Base-by-base conservation (phyloP, 1,139 yeast species). In the Blastobotrys illinoisensis region DNA sequence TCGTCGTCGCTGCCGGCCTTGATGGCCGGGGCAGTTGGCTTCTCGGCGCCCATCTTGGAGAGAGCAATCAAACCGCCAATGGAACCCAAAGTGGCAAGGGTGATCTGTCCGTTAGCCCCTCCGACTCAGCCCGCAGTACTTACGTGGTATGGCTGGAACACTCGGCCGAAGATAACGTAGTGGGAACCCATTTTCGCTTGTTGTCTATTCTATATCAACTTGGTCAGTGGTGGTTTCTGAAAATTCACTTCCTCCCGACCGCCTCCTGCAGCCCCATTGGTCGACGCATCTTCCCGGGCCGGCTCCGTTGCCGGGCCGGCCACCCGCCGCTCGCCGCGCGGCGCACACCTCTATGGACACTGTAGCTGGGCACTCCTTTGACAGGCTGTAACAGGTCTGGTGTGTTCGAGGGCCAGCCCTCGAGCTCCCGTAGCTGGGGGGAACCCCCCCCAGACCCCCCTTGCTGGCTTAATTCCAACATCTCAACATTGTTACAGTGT, bases 1-100 rank as follows among this genome's bases (percentile, higher is more conserved):
- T 91, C 98, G 66, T 89, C 97, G 64, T 90, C 82, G 56, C 90
- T 81, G 56, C 83, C 73, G 60, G 97, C 96, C 63, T 82, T 80
- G 72, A 89, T 80, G 55, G 85, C 77, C 59, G 93, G 89, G 60
- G 85, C 81, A 60, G 81, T 79, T 60, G 81, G 72, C 67, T 72
- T 73, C 61, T 62, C 63, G 18, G 56, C 56, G 43, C 65, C 61
- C 55, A 56, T 56, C 55, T 70, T 68, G 54, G 66, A 56, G 52
- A 64, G 56, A 50, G 70, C 64, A 47, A 66, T 57, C 44, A 64
- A 54, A 50, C 62, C 61, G 52, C 68, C 70, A 21, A 56, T 11
- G 40, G 66, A 67, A 50, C 64, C 64, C 24, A 68, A 58, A 46
- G 68, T 57, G 21, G 62, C 60, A 53, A 73, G 67, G 36, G 74